Base-by-base conservation (phyloP, 2,329 filamentous ascomycete species). In the Metarhizium brunneum region DNA sequence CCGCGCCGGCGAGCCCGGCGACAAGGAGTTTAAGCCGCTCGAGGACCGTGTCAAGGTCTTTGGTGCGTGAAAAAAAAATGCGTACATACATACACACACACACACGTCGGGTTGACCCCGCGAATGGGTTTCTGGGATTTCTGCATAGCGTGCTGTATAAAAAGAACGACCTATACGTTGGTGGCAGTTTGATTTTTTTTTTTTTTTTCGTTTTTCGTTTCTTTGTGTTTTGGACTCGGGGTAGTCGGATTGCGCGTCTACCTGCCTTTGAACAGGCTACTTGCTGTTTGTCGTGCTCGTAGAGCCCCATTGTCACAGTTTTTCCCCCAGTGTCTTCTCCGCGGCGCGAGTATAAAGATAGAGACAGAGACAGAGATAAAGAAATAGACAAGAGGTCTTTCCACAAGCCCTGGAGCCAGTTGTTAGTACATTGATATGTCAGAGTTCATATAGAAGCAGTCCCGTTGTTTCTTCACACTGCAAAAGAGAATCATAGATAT, bases 1-100 rank as follows among this genome's bases (percentile, higher is more conserved):
- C 59, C 77, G 76, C 54, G 76, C 75, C 20, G 81, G 71, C 51
- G 76, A 78, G 59, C 69, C 84, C 6, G 78, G 74, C 14, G 77
- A 83, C 69, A 91, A 92, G 81, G 68, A 73, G 16, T 85, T 84
- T 69, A 71, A 77, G 67, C 80, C 85, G 30, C 62, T 89, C 35
- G 82, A 87, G 70, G 79, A 87, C 68, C 78, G 83, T 64, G 76
- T 88, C 66, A 87, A 85, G 82, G 73, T 81, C 63, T 85, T 76
- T 64, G 84, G 81, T 55, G 76, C 76, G 57, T 81, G 45, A 18
- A 25, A 25, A 4, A 18, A 25, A 25, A 25, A 25, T 25, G 20
- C 20, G 20, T 25, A 25, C 25, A 4, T 25, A 25, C 25, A 25
- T 25, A 25, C 25, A 25, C 4, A 25, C 25, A 25, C 25, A 25